A percentile compares a stretch with the other conserved stretches of the same genome.
phyloP scores from a whole-genome alignment of 306 rosid species.

The Malus domestica region ASM211411v1 NC_041792.1:583001-583500 shows the following conservation, averaged over 20 bases:
- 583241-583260: slow-evolving; percentile 20
- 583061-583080: no score
- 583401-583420: slow-evolving; percentile 39
- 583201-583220: slow-evolving; percentile 10
- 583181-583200: slow-evolving; percentile 24
- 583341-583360: slow-evolving; percentile 23
- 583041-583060: neutral
- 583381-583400: slow-evolving; percentile 49
- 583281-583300: slow-evolving; percentile 50
- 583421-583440: neutral
- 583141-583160: slow-evolving; percentile 46
- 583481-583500: neutral
- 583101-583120: neutral
- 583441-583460: neutral
- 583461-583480: neutral
- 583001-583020: neutral
- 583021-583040: neutral
- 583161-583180: slow-evolving; percentile 60
- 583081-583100: neutral
- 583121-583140: neutral
- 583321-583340: slow-evolving; percentile 26
- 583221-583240: slow-evolving; percentile 28
- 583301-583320: slow-evolving; percentile 21
- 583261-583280: slow-evolving; percentile 42
- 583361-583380: slow-evolving; percentile 41